Conservation (phyloP, 2,329 filamentous ascomycete species). For the Colletotrichum liriopes region DNA sequence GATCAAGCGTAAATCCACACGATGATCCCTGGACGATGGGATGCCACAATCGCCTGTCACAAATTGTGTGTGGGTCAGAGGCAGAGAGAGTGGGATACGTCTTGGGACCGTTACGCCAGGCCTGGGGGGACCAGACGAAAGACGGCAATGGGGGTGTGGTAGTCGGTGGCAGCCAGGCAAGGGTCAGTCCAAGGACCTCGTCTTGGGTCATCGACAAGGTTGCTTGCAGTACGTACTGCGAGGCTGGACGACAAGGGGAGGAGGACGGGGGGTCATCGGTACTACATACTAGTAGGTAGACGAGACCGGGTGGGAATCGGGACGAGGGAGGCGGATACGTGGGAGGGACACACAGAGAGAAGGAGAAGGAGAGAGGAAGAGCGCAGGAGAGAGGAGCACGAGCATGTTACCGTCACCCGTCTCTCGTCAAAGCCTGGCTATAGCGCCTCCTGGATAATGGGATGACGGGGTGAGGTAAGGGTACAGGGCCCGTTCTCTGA, state of each 20-base stretch:
- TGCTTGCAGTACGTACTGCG: slow-evolving; percentile 45
- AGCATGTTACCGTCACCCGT: neutral
- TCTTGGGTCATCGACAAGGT: slow-evolving; percentile 29
- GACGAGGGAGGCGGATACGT: slow-evolving; percentile 30
- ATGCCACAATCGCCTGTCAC: slow-evolving; percentile 66
- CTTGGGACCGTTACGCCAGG: slow-evolving; percentile 46
- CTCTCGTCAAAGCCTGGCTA: slow-evolving; percentile 45
- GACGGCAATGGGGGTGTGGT: slow-evolving; percentile 45
- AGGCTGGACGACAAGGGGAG: slow-evolving; percentile 41
- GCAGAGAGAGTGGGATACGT: slow-evolving; percentile 40
- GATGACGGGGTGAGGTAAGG: slow-evolving; percentile 44
- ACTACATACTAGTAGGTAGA: slow-evolving; percentile 34
- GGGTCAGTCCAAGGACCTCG: slow-evolving; percentile 39
- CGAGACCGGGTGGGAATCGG: slow-evolving; percentile 14
- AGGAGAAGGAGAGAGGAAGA: slow-evolving; percentile 12
- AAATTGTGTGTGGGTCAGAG: slow-evolving; percentile 68
- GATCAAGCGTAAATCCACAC: slow-evolving; percentile 68
- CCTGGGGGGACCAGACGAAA: slow-evolving; percentile 40
- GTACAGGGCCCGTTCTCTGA: slow-evolving; percentile 48
- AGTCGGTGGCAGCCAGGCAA: slow-evolving; percentile 42
- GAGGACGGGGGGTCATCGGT: slow-evolving; percentile 33
- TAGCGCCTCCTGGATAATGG: slow-evolving; percentile 59
- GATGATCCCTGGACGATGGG: slow-evolving; percentile 60
- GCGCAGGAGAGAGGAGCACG: slow-evolving; percentile 6
- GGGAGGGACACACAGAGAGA: neutral